phyloP scores from a whole-genome alignment of 352 stramenopile species.

The Pseudoperonospora humuli region DNA sequence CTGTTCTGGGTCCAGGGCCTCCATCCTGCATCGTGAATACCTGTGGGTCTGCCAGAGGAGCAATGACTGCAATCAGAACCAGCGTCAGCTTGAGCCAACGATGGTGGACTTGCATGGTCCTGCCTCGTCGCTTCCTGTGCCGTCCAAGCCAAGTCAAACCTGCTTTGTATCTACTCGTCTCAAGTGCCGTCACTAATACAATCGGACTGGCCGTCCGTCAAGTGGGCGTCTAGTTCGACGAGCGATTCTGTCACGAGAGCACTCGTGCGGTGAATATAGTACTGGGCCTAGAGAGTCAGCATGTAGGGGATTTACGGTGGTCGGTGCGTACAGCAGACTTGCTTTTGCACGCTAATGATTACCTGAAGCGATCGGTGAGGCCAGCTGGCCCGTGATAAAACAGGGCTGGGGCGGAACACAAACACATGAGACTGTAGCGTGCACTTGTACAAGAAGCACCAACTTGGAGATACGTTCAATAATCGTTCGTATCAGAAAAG shows the following conservation, averaged over 20 bases:
- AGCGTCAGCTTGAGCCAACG: conserved; percentile 21
- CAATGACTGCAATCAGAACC: conserved; percentile 1
- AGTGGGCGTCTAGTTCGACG: not conserved
- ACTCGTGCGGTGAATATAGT: conserved; percentile 5
- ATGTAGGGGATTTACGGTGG: conserved; percentile 18
- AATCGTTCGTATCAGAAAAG: too few relatives aligned
- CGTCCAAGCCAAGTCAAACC: not conserved
- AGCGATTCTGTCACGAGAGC: conserved; percentile 13
- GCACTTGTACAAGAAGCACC: not conserved
- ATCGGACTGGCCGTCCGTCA: conserved; percentile 7
- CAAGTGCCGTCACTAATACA: conserved; percentile 7
- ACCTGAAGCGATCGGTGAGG: conserved; percentile 10
- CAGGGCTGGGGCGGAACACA: conserved; percentile 9
- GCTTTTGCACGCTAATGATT: conserved; percentile 25
- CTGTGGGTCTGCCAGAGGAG: conserved; percentile 7
- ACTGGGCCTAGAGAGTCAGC: conserved; percentile 18
- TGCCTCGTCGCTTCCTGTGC: too few relatives aligned
- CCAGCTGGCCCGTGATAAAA: conserved; percentile 21
- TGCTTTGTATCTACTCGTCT: conserved; percentile 2
- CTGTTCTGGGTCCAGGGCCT: not conserved
- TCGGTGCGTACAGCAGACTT: conserved; percentile 18
- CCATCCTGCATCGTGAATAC: conserved; percentile 17
- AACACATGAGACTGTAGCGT: conserved; percentile 1
- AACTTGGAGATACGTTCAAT: not conserved
- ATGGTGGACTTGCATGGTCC: conserved; percentile 20